A percentile compares a stretch with the other conserved stretches of the same genome.
Conservation (phyloP, 2,329 filamentous ascomycete species). For the Aspergillus transmontanensis region DNA sequence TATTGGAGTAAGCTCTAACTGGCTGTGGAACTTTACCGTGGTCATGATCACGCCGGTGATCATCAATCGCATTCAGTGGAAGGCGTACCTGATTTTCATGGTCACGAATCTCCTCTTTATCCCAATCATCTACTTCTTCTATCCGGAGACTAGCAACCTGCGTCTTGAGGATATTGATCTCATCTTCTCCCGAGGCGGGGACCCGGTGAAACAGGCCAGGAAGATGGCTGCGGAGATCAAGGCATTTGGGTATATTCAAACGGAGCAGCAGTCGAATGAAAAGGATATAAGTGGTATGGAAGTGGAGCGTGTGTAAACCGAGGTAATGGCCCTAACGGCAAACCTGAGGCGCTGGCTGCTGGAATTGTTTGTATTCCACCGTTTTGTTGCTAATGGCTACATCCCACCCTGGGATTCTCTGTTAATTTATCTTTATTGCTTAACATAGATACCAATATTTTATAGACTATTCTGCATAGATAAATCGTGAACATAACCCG, state of each 20-base stretch:
- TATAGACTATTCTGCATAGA: not conserved
- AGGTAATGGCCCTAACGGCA: no score
- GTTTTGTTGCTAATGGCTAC: not conserved
- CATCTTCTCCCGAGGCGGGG: slow-evolving; percentile 31
- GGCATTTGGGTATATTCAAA: not conserved
- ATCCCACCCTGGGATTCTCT: no score
- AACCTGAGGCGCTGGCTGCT: not conserved
- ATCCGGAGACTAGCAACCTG: slow-evolving; percentile 46
- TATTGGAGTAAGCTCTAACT: slow-evolving; percentile 42
- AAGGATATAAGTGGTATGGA: not conserved
- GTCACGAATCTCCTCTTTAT: slow-evolving; percentile 35
- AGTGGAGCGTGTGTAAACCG: not conserved
- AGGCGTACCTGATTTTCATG: slow-evolving; percentile 41
- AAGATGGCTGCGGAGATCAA: not conserved
- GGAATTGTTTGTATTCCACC: not conserved
- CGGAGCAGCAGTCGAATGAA: not conserved
- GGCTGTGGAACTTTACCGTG: slow-evolving; percentile 48
- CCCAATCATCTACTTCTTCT: slow-evolving; percentile 50
- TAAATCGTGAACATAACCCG: not conserved
- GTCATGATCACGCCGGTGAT: slow-evolving; percentile 39
- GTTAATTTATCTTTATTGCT: not conserved
- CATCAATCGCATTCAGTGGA: slow-evolving; percentile 35
- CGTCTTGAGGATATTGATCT: slow-evolving; percentile 49
- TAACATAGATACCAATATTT: not conserved
- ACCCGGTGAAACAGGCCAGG: not conserved